A percentile compares a stretch with the other conserved stretches of the same genome.
These are phyloP conservation scores for Agaricus blazei DNA, from an alignment of 768 basidiomycete genomes.

Conservation along the genomic window DNA sequence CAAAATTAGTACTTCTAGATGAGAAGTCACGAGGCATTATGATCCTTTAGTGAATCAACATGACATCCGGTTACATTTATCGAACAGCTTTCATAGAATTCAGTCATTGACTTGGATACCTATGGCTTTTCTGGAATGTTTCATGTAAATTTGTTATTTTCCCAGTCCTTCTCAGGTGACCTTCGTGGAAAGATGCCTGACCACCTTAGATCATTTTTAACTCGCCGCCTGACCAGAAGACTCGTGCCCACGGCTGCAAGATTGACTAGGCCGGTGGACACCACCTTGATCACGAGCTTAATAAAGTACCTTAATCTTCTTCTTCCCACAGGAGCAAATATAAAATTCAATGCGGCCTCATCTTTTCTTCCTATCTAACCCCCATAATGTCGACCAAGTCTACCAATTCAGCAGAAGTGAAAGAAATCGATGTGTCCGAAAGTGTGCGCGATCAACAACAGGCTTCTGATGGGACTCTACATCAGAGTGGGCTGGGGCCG, in stretches of 20 bases:
- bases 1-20: conserved; percentile 44
- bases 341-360: background rate
- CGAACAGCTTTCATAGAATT: no score
- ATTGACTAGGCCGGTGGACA: no score
- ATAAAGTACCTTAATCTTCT: background rate
- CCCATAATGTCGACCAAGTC: background rate
- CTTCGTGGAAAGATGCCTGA: no score
- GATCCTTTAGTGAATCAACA: conserved; percentile 23
- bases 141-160: no score
- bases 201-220: no score
- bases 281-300: no score
- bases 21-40: conserved; percentile 41
- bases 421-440: conserved; percentile 1
- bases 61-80: no score
- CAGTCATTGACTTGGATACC: no score
- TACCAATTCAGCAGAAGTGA: background rate
- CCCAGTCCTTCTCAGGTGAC: no score
- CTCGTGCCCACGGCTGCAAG: no score
- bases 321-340: conserved; percentile 1
- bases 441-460: conserved; percentile 11
- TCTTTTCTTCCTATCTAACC: background rate
- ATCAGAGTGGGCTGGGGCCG: conserved; percentile 35
- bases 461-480: conserved; percentile 29
- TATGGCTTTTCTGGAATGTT: no score
- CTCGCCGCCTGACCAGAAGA: no score